A percentile compares a stretch with the other conserved stretches of the same genome.
These are phyloP conservation scores for Rutstroemia sp. DNA, from an alignment of 2,329 filamentous ascomycete species.

Conservation along the genomic window DNA sequence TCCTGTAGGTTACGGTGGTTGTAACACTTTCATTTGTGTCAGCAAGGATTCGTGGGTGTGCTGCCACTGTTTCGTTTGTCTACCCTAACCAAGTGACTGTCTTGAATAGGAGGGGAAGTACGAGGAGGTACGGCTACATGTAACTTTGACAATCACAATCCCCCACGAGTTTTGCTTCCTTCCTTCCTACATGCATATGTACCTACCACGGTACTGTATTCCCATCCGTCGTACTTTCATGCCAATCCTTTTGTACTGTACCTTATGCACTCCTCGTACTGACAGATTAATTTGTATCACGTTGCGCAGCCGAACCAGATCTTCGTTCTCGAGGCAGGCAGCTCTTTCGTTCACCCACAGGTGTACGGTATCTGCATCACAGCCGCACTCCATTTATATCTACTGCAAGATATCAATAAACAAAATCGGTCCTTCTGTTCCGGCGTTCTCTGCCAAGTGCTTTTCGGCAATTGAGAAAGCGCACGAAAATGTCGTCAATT, in stretches of 20 bases:
- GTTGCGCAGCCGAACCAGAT: conserved; percentile 56
- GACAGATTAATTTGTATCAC: conserved; percentile 33
- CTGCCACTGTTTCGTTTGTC: not conserved
- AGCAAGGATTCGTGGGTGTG: not conserved
- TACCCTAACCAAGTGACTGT: not conserved
- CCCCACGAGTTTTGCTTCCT: not conserved
- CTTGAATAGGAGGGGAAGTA: no score
- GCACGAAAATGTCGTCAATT: not conserved
- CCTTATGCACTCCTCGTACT: conserved; percentile 6
- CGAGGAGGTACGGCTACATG: no score
- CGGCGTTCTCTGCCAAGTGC: conserved; percentile 2
- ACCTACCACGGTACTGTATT: conserved; percentile 2
- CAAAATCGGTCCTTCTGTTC: conserved; percentile 10
- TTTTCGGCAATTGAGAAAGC: conserved; percentile 6
- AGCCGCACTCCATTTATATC: conserved; percentile 4
- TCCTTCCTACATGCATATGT: not conserved
- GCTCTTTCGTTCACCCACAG: conserved; percentile 40
- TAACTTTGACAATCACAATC: not conserved
- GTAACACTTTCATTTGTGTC: not conserved
- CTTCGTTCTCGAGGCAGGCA: conserved; percentile 39
- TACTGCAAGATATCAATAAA: not conserved
- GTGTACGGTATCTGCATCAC: not conserved
- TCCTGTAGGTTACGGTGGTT: not conserved
- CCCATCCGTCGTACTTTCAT: conserved; percentile 6
- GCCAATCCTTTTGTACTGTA: not conserved